Evolutionary conservation across 2,329 filamentous ascomycete species (phyloP).

Genomic region (Fusarium concolor): DNA sequence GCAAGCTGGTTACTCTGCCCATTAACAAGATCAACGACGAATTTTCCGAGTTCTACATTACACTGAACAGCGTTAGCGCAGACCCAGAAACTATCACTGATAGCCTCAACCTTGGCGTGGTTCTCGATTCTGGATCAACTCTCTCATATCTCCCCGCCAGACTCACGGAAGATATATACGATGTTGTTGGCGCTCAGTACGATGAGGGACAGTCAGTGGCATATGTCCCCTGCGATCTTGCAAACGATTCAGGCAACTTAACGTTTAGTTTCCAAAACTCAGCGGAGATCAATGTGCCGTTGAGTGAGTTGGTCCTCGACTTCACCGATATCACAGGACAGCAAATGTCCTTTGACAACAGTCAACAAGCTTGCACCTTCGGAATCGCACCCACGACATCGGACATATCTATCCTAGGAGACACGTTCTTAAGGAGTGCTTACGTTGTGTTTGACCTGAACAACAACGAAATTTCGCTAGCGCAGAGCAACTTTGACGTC

Average conservation of each 20-base stretch:
- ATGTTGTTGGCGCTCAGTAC: constrained; percentile 69
- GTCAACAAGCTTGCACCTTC: constrained; percentile 71
- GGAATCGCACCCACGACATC: constrained; percentile 70
- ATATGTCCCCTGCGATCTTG: constrained; percentile 70
- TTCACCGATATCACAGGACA: constrained; percentile 59
- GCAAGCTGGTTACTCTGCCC: constrained; percentile 73
- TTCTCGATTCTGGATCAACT: constrained; percentile 78
- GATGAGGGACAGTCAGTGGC: constrained; percentile 64
- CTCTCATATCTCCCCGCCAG: constrained; percentile 74
- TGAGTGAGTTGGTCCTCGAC: constrained; percentile 70
- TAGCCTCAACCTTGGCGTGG: constrained; percentile 68
- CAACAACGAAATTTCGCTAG: constrained; percentile 78
- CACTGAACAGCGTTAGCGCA: constrained; percentile 69
- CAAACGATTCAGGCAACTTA: constrained; percentile 54
- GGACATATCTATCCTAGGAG: constrained; percentile 73
- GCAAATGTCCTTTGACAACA: constrained; percentile 64
- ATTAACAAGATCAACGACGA: constrained; percentile 65
- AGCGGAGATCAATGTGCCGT: constrained; percentile 63
- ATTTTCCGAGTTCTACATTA: constrained; percentile 75
- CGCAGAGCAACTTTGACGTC: constrained; percentile 73
- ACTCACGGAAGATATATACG: constrained; percentile 66
- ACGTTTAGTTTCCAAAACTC: constrained; percentile 66
- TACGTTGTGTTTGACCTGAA: constrained; percentile 81
- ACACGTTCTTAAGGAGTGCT: constrained; percentile 79
- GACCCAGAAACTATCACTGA: constrained; percentile 57